phyloP scores from a whole-genome alignment of 2,329 filamentous ascomycete species.

The Sordariomycetes sp. region DNA sequence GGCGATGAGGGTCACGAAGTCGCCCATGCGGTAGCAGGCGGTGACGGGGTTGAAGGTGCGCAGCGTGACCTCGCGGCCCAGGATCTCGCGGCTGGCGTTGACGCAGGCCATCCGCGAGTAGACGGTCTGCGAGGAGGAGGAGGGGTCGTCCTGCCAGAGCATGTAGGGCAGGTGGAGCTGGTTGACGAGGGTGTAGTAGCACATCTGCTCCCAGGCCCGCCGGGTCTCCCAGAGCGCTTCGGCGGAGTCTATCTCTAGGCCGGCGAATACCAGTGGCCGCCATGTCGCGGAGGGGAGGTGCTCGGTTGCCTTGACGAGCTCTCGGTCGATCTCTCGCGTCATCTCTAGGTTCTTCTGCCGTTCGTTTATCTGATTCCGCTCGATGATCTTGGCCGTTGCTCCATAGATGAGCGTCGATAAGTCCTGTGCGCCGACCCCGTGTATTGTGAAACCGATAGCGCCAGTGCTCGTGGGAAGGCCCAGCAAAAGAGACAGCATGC shows the following conservation, averaged over 20 bases:
- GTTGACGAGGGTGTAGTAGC: slow-evolving; percentile 25
- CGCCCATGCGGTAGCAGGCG: slow-evolving; percentile 20
- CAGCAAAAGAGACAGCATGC: too few species aligned
- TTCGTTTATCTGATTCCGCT: not conserved
- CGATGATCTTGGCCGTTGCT: too few species aligned
- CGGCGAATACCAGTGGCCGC: slow-evolving; percentile 15
- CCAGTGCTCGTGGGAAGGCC: too few species aligned
- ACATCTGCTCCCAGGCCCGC: slow-evolving; percentile 21
- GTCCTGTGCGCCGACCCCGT: too few species aligned
- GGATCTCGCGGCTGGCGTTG: slow-evolving; percentile 25
- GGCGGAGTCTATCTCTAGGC: slow-evolving; percentile 8
- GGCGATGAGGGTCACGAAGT: slow-evolving; percentile 26
- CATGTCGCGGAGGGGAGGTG: slow-evolving; percentile 24
- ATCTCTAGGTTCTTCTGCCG: slow-evolving; percentile 7
- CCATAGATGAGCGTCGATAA: too few species aligned
- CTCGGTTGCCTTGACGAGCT: slow-evolving; percentile 18
- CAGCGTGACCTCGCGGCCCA: slow-evolving; percentile 22
- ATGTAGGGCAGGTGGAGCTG: slow-evolving; percentile 29
- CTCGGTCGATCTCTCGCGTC: slow-evolving; percentile 19
- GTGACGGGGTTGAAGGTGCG: slow-evolving; percentile 17
- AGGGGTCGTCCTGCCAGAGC: slow-evolving; percentile 11
- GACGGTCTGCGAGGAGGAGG: slow-evolving; percentile 11
- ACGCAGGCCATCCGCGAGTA: slow-evolving; percentile 24
- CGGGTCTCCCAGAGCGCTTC: slow-evolving; percentile 16
- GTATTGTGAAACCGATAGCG: too few species aligned